Evolutionary conservation across 1,284 basidiomycete species (phyloP).

Genomic region (Sporisorium scitamineum): DNA sequence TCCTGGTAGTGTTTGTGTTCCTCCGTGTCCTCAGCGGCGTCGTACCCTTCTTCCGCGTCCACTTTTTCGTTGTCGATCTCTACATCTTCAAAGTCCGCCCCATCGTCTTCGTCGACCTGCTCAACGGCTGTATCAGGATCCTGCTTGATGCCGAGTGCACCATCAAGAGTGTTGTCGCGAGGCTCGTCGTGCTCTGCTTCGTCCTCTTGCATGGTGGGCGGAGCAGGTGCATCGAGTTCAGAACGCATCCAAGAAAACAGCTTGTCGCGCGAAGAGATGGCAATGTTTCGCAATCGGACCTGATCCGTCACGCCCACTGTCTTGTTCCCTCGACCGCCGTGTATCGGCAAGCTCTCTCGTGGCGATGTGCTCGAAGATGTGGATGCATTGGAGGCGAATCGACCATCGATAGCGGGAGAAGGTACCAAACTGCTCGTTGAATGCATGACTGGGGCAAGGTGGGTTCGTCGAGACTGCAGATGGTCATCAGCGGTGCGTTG

Average conservation of each 20-base stretch:
- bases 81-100: slow-evolving; percentile 41
- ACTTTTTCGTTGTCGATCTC: slow-evolving; percentile 10
- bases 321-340: slow-evolving; percentile 43
- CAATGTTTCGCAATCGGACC: slow-evolving; percentile 61
- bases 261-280: slow-evolving; percentile 53
- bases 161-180: slow-evolving; percentile 37
- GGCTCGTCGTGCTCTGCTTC: slow-evolving; percentile 26
- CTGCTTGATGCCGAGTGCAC: slow-evolving; percentile 10
- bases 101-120: slow-evolving; percentile 11
- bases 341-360: slow-evolving; percentile 41
- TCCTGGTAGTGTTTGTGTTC: slow-evolving; percentile 46
- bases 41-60: slow-evolving; percentile 21
- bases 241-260: slow-evolving; percentile 64
- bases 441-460: slow-evolving; percentile 1
- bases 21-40: slow-evolving; percentile 28
- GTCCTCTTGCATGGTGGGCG: slow-evolving; percentile 51
- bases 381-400: slow-evolving; percentile 15
- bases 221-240: slow-evolving; percentile 49
- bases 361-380: neutral
- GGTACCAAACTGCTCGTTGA: slow-evolving; percentile 36
- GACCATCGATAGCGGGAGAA: slow-evolving; percentile 40
- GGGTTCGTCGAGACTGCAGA: neutral
- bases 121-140: neutral
- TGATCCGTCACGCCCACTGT: slow-evolving; percentile 58
- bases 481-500: neutral